A percentile compares a stretch with the other conserved stretches of the same genome.
These are phyloP conservation scores for Lojkania enalia DNA, from an alignment of 2,329 filamentous ascomycete species.

Conservation along the genomic window DNA sequence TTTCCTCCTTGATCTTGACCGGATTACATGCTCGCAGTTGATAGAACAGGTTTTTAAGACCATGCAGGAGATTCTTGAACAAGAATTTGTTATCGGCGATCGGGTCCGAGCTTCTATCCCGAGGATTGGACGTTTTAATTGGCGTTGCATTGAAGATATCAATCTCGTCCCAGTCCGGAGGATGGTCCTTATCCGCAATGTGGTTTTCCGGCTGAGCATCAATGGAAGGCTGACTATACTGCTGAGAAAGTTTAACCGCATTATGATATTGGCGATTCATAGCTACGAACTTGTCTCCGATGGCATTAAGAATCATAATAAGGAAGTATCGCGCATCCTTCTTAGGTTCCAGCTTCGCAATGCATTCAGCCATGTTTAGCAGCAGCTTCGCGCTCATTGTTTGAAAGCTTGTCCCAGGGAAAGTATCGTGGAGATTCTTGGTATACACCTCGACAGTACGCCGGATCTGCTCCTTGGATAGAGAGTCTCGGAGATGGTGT, in stretches of 20 bases:
- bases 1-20: constrained; percentile 54
- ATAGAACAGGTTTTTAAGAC: constrained; percentile 94
- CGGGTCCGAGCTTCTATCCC: constrained; percentile 85
- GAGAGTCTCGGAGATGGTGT: constrained; percentile 89
- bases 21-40: constrained; percentile 90
- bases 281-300: constrained; percentile 94
- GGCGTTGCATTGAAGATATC: constrained; percentile 97
- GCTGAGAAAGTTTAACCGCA: constrained; percentile 86
- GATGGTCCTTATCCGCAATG: constrained; percentile 76
- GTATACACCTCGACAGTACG: constrained; percentile 98
- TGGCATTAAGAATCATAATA: constrained; percentile 96
- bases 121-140: constrained; percentile 90
- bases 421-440: constrained; percentile 90
- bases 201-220: constrained; percentile 75
- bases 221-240: constrained; percentile 67
- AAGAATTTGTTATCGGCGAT: constrained; percentile 97
- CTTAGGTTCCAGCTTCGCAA: constrained; percentile 91
- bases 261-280: constrained; percentile 98
- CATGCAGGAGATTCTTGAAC: constrained; percentile 94
- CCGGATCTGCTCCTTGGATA: constrained; percentile 87
- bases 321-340: constrained; percentile 92
- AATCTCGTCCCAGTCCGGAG: constrained; percentile 95
- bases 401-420: constrained; percentile 97
- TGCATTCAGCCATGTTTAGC: constrained; percentile 97
- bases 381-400: constrained; percentile 98